Base-by-base conservation (phyloP, 2,329 filamentous ascomycete species). In the Curvularia sp. region DNA sequence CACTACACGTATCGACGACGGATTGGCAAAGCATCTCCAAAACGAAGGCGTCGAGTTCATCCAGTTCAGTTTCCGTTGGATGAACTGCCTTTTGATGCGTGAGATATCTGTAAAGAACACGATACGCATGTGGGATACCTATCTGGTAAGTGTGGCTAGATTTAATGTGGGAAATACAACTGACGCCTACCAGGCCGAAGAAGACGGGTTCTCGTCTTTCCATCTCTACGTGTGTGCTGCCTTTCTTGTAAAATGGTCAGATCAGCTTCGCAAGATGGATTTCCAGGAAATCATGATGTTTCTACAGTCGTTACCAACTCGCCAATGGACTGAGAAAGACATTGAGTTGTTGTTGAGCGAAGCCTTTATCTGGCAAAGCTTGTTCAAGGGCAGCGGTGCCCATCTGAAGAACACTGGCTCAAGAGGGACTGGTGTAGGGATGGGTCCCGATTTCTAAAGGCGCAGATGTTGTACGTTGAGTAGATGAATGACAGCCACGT, bases 261-360 rank as follows among this genome's bases (percentile, higher is more conserved):
- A 95, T 67, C 92, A 96, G 75, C 84, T 99, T 46, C 85, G 94
- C 61, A 95, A 93, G 77, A 98, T 98, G 94, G 95, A 99, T 76
- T 98, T 98, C 66, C 87, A 98, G 81, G 94, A 97, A 77, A 89
- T 97, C 59, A 97, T 99, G 93, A 99, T 99, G 94, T 99, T 99
- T 75, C 81, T 99, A 54, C 95, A 99, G 79, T 91, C 92, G 44
- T 81, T 99, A 57, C 95, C 96, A 3, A 99, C 96, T 6, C 89
- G 90, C 68, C 86, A 89, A 54, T 99, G 95, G 95, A 97, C 92
- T 1, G 95, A 97, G 75, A 98, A 98, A 81, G 95, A 99, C 73
- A 96, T 99, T 70, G 95, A 98, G 77, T 84, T 99, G 58, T 82
- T 99, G 54, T 83, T 99, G 43, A 97, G 93, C 74, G 95, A 99